Conservation (phyloP, 768 basidiomycete genomes). For the Gloeophyllum trabeum region DNA sequence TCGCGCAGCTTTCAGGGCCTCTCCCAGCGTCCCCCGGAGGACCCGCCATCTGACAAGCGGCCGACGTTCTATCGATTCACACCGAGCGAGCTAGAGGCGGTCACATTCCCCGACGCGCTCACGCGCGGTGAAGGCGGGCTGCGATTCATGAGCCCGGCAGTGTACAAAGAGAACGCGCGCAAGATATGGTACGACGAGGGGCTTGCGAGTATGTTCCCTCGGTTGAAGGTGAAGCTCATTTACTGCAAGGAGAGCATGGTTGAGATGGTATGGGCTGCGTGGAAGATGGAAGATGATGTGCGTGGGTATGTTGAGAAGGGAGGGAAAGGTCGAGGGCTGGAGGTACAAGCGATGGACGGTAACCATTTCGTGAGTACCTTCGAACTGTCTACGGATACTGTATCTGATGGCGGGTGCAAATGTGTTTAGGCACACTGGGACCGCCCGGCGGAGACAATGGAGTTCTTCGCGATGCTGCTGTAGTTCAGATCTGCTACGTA, state of each 20-base stretch:
- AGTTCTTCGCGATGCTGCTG: slow-evolving; percentile 1
- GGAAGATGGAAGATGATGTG: not conserved
- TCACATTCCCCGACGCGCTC: not conserved
- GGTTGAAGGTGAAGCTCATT: not conserved
- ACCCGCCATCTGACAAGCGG: not conserved
- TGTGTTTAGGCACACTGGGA: slow-evolving; percentile 1
- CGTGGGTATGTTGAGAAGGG: not conserved
- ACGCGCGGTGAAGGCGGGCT: not conserved
- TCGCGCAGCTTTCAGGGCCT: not conserved
- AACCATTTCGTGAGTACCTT: slow-evolving; percentile 2
- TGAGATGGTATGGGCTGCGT: not conserved
- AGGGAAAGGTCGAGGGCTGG: not conserved
- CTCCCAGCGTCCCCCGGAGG: not conserved
- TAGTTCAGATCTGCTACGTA: no score
- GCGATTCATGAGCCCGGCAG: not conserved
- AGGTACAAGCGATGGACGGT: not conserved
- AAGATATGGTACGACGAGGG: not conserved
- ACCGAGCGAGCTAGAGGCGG: not conserved
- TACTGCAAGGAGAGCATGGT: slow-evolving; percentile 1
- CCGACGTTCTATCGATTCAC: not conserved
- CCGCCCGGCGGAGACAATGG: slow-evolving; percentile 1
- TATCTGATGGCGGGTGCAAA: no score
- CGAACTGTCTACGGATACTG: no score
- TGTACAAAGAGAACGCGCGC: not conserved
- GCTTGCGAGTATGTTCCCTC: not conserved